Conservation (phyloP, 352 stramenopile genomes). For the Globisporangium paroecandrum region DNA sequence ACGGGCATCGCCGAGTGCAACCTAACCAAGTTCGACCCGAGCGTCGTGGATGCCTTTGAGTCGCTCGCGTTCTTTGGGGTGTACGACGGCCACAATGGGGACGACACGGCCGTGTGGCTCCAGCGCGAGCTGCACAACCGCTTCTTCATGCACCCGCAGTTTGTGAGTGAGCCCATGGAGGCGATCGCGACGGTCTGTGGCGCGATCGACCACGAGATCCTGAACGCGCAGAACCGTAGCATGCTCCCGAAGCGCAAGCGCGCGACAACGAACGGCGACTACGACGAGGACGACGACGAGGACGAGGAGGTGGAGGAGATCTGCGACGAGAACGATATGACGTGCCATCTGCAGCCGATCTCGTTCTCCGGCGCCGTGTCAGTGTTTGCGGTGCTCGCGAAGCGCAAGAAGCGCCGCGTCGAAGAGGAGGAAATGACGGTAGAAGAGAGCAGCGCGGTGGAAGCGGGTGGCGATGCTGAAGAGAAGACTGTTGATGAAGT, state of each 20-base stretch:
- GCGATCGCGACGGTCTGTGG: conserved; percentile 62
- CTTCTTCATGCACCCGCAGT: conserved; percentile 58
- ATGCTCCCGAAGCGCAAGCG: conserved; percentile 64
- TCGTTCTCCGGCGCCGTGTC: conserved; percentile 81
- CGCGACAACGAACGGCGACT: conserved; percentile 34
- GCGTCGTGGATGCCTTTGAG: conserved; percentile 31
- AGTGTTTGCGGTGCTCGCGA: conserved; percentile 61
- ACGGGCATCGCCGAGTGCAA: conserved; percentile 48
- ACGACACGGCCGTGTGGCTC: conserved; percentile 70
- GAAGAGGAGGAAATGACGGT: neutral
- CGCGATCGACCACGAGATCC: conserved; percentile 66
- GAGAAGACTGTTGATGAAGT: conserved; percentile 1
- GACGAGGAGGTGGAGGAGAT: conserved; percentile 32
- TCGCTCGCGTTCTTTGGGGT: conserved; percentile 81
- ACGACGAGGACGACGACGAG: conserved; percentile 21
- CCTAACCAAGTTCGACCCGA: conserved; percentile 36
- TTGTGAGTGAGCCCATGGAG: conserved; percentile 42
- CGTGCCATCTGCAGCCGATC: conserved; percentile 65
- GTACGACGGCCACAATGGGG: conserved; percentile 88
- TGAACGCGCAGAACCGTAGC: conserved; percentile 72
- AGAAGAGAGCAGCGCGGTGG: conserved; percentile 8
- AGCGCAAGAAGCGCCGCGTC: conserved; percentile 23
- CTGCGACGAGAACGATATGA: conserved; percentile 45
- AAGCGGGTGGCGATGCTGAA: conserved; percentile 3
- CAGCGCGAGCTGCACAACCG: conserved; percentile 79